phyloP scores from a whole-genome alignment of 1,284 basidiomycete species.

The Caloboletus inedulis region DNA sequence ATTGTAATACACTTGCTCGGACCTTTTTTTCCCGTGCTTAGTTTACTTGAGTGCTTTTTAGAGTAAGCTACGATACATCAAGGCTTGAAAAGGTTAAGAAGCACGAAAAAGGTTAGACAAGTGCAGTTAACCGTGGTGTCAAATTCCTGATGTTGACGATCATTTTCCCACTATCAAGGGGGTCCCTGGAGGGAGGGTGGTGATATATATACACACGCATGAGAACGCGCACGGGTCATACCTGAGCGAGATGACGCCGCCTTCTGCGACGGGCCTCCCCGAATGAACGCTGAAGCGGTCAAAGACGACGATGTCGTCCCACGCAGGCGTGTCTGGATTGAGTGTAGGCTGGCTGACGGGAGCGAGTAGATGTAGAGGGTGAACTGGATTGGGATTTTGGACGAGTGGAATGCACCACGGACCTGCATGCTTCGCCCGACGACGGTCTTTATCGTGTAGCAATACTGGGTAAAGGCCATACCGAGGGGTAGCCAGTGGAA shows the following conservation, averaged over 20 bases:
- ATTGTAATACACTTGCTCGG: too few relatives aligned
- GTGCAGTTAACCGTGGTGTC: too few relatives aligned
- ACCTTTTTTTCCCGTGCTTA: too few relatives aligned
- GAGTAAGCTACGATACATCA: too few relatives aligned
- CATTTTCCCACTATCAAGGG: conserved; percentile 49
- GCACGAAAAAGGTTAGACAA: too few relatives aligned
- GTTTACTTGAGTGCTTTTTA: too few relatives aligned
- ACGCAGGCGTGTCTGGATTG: conserved; percentile 64
- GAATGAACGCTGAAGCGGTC: conserved; percentile 48
- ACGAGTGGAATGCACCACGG: conserved; percentile 11
- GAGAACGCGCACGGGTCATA: conserved; percentile 24
- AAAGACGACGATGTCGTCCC: conserved; percentile 63
- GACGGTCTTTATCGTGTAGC: conserved; percentile 54
- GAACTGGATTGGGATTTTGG: neutral
- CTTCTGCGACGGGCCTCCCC: conserved; percentile 41
- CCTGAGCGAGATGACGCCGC: conserved; percentile 67
- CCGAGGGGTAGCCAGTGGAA: conserved; percentile 60
- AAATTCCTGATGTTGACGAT: conserved; percentile 46
- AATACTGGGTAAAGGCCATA: conserved; percentile 48
- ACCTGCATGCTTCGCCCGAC: conserved; percentile 77
- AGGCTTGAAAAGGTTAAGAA: too few relatives aligned
- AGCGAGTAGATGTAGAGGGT: neutral
- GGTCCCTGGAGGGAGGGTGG: conserved; percentile 48
- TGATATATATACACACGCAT: neutral
- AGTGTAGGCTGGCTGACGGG: conserved; percentile 63